These are phyloP conservation scores for Penicillium sp. DNA, from an alignment of 2,329 filamentous ascomycete genomes.

Conservation along the genomic window DNA sequence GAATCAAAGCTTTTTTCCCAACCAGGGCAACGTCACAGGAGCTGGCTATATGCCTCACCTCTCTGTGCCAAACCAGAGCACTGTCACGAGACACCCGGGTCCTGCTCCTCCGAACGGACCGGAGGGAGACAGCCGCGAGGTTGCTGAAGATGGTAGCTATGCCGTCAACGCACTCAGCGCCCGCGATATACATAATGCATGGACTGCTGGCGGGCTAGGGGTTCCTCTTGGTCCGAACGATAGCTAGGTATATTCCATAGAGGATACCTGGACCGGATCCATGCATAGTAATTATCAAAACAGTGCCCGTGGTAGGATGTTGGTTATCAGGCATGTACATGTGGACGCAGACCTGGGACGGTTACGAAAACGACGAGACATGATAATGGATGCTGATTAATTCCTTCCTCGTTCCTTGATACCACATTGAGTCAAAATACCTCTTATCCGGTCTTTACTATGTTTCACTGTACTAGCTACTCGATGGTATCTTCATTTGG, in stretches of 20 bases:
- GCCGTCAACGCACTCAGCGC: conserved; percentile 22
- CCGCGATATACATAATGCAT: conserved; percentile 28
- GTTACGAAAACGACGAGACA: conserved; percentile 14
- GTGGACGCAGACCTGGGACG: neutral
- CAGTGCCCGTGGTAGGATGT: neutral
- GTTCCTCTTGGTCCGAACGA: conserved; percentile 27
- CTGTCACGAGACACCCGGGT: conserved; percentile 17
- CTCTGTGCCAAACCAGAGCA: conserved; percentile 17
- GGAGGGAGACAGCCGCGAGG: conserved; percentile 12
- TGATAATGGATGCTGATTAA: conserved; percentile 5
- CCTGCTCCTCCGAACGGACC: conserved; percentile 19
- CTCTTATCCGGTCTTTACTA: neutral
- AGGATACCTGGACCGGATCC: neutral
- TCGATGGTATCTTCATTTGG: neutral
- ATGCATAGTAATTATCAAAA: neutral
- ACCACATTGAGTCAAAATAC: conserved; percentile 1
- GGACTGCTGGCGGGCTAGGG: conserved; percentile 26
- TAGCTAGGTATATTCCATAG: conserved; percentile 6
- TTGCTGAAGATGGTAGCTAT: conserved; percentile 24
- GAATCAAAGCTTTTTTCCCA: conserved; percentile 39
- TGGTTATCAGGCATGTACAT: neutral
- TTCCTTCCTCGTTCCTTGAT: conserved; percentile 3
- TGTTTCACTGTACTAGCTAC: neutral
- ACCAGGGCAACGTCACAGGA: conserved; percentile 35
- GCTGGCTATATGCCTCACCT: conserved; percentile 27